A percentile compares a stretch with the other conserved stretches of the same genome.
Evolutionary conservation across 192 early-diverging fungal species (phyloP).

Genomic region (Umbelopsis sp.): DNA sequence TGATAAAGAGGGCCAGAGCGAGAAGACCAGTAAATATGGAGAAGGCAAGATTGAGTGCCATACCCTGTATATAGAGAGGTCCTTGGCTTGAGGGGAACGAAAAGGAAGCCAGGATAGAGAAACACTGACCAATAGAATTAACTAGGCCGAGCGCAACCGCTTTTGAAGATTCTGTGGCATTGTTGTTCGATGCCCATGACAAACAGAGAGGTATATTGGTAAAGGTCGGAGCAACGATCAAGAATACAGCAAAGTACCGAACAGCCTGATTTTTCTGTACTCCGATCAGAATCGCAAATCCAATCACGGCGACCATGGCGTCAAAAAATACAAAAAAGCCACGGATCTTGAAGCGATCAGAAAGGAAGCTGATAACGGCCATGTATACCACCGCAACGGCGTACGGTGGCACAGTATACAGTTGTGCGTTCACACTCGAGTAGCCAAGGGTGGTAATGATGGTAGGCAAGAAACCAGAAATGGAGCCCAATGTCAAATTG

Average conservation of each 20-base stretch:
- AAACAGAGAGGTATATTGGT: constrained; percentile 2
- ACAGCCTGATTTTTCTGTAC: neutral
- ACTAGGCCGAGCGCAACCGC: constrained; percentile 1
- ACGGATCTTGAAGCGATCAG: constrained; percentile 48
- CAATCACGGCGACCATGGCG: constrained; percentile 2
- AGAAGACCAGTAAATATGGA: neutral
- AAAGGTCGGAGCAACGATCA: constrained; percentile 4
- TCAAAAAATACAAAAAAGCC: constrained; percentile 28
- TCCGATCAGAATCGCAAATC: neutral
- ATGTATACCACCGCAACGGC: constrained; percentile 42
- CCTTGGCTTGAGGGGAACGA: neutral
- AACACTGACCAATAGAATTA: neutral
- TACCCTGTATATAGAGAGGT: neutral
- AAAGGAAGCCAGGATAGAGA: constrained; percentile 10
- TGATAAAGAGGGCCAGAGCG: constrained; percentile 1
- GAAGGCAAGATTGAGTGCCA: constrained; percentile 10
- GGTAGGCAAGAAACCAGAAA: constrained; percentile 45
- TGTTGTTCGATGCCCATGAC: constrained; percentile 7
- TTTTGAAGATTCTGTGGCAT: neutral
- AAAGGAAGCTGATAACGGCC: constrained; percentile 44
- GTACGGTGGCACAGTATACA: constrained; percentile 57
- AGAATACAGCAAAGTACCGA: neutral
- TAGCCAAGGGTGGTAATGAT: constrained; percentile 51
- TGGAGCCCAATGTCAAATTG: constrained; percentile 7
- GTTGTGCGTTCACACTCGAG: constrained; percentile 43